Evolutionary conservation across 495 filamentous ascomycete species (phyloP).

Genomic region (Talaromyces trachyspermus): DNA sequence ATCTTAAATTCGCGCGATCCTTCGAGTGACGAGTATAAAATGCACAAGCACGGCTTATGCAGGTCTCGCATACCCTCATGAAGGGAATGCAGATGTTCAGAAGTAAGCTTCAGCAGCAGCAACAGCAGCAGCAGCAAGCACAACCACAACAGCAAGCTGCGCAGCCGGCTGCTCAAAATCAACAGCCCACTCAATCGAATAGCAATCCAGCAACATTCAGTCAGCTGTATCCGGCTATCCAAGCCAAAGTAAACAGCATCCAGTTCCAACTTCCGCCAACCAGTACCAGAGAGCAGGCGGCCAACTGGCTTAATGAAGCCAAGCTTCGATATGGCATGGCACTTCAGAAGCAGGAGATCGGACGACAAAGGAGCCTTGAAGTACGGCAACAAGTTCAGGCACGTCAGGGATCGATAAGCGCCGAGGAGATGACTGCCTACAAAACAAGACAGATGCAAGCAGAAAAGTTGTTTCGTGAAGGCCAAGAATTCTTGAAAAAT

Average conservation of each 20-base stretch:
- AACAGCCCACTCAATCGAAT: conserved; percentile 29
- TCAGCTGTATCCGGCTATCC: conserved; percentile 38
- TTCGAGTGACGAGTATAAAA: conserved; percentile 48
- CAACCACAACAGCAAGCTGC: too few species aligned
- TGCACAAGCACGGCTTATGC: conserved; percentile 57
- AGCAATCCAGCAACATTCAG: conserved; percentile 30
- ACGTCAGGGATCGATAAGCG: conserved; percentile 34
- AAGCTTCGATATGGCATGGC: conserved; percentile 44
- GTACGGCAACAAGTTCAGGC: conserved; percentile 30
- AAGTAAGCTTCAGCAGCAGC: conserved; percentile 35
- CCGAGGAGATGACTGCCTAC: conserved; percentile 38
- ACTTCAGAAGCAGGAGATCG: conserved; percentile 45
- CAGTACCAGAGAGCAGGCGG: conserved; percentile 38
- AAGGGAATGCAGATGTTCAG: conserved; percentile 46
- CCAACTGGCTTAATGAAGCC: conserved; percentile 45
- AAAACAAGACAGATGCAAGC: conserved; percentile 35
- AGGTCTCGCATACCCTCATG: conserved; percentile 57
- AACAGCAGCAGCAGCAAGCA: conserved; percentile 9
- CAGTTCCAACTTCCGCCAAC: conserved; percentile 42
- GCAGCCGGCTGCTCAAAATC: neutral
- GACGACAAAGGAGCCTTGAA: conserved; percentile 30
- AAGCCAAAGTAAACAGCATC: conserved; percentile 37
- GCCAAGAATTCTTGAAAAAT: conserved; percentile 40
- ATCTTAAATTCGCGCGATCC: conserved; percentile 50
- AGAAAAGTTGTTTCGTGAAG: conserved; percentile 39